phyloP scores from a whole-genome alignment of 805 yeast species.

The Barnettozyma sucrosica region DNA sequence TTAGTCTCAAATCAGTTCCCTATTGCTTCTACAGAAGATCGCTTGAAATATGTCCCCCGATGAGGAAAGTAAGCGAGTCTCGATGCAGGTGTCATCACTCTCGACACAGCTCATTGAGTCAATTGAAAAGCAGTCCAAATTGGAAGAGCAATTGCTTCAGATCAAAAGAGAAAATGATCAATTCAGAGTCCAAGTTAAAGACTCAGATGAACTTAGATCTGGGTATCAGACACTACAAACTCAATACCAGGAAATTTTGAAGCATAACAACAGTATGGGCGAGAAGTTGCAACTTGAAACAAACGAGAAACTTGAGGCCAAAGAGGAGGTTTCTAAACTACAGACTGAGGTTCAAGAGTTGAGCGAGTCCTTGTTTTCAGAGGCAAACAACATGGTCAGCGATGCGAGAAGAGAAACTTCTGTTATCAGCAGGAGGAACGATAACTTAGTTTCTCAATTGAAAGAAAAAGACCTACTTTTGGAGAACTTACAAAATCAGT shows the following conservation, averaged over 20 bases:
- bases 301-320: conserved; percentile 43
- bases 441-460: conserved; percentile 45
- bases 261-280: conserved; percentile 29
- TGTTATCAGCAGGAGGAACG: conserved; percentile 52
- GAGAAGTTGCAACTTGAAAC: conserved; percentile 27
- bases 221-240: conserved; percentile 28
- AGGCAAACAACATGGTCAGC: conserved; percentile 81
- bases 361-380: conserved; percentile 70
- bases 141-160: conserved; percentile 43
- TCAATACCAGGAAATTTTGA: conserved; percentile 29
- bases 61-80: conserved; percentile 39
- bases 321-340: conserved; percentile 51
- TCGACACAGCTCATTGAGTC: conserved; percentile 59
- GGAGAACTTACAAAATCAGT: conserved; percentile 59
- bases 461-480: conserved; percentile 66
- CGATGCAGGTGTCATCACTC: conserved; percentile 48
- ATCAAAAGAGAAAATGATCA: conserved; percentile 33
- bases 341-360: conserved; percentile 76
- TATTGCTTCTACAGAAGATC: background rate
- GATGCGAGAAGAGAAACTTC: conserved; percentile 67
- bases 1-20: background rate
- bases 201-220: conserved; percentile 18
- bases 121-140: conserved; percentile 47
- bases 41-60: conserved; percentile 5
- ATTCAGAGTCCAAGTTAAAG: conserved; percentile 23